These are phyloP conservation scores for Lumnitzera racemosa DNA, from an alignment of 345 rosid genomes.

Conservation along the genomic window DNA sequence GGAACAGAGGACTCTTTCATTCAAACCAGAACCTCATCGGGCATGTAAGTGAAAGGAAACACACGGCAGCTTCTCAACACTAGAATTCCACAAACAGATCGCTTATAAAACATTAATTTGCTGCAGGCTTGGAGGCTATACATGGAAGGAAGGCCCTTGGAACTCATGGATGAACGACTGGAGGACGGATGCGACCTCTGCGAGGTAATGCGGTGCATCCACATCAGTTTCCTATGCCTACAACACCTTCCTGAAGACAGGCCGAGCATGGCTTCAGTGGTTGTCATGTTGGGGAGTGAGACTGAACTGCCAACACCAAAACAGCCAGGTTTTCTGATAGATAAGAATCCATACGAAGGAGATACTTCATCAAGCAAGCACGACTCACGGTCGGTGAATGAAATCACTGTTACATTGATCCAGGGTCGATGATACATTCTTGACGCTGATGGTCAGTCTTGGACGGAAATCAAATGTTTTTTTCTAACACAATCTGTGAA, in stretches of 20 bases:
- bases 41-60: slow-evolving; percentile 11
- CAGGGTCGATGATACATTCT: slow-evolving; percentile 4
- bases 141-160: slow-evolving; percentile 22
- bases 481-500: not conserved
- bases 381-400: slow-evolving; percentile 13
- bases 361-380: slow-evolving; percentile 22
- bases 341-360: slow-evolving; percentile 10
- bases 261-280: slow-evolving; percentile 33
- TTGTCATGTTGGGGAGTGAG: slow-evolving; percentile 40
- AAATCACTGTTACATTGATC: slow-evolving; percentile 18
- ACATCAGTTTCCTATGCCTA: slow-evolving; percentile 35
- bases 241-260: slow-evolving; percentile 34
- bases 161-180: slow-evolving; percentile 12
- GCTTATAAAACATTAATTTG: not conserved
- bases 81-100: not conserved
- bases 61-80: not conserved
- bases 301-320: slow-evolving; percentile 26
- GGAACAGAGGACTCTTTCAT: slow-evolving; percentile 25
- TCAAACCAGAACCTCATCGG: slow-evolving; percentile 18
- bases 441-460: too few species aligned
- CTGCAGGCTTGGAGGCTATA: slow-evolving; percentile 35
- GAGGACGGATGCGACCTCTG: slow-evolving; percentile 2
- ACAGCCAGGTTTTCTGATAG: slow-evolving; percentile 32
- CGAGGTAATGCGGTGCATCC: slow-evolving; percentile 29
- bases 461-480: too few species aligned